phyloP scores from a whole-genome alignment of 345 rosid genomes.

The Hirschfeldia incana region DNA sequence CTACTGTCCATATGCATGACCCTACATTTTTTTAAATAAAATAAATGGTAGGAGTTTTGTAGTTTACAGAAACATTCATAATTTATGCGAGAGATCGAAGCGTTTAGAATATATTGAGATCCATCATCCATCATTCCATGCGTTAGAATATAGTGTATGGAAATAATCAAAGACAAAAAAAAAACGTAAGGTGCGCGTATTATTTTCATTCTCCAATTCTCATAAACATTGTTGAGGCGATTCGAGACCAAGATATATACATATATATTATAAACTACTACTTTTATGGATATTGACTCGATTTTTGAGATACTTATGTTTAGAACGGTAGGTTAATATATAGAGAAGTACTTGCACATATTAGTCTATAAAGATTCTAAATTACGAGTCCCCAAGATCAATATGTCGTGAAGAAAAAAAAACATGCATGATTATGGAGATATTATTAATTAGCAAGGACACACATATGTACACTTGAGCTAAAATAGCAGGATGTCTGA shows the following conservation, averaged over 20 bases:
- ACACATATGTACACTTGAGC: too few species aligned
- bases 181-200: neutral
- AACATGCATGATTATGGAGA: neutral
- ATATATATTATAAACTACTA: neutral
- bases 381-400: neutral
- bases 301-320: neutral
- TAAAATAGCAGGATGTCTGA: neutral
- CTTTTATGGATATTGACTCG: neutral
- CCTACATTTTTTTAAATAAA: too few species aligned
- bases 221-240: neutral
- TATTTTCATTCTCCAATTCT: neutral
- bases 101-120: neutral
- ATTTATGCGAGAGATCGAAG: neutral
- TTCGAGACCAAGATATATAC: slow-evolving; percentile 5
- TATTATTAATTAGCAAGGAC: too few species aligned
- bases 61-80: neutral
- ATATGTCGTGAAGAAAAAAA: neutral
- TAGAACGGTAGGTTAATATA: neutral
- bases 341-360: neutral
- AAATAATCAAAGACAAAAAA: neutral
- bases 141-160: neutral
- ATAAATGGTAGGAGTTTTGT: neutral
- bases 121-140: neutral
- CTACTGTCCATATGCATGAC: slow-evolving; percentile 18
- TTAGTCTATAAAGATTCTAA: neutral